Evolutionary conservation across 495 filamentous ascomycete genomes (phyloP).

Genomic region (Penicillium odoratum): DNA sequence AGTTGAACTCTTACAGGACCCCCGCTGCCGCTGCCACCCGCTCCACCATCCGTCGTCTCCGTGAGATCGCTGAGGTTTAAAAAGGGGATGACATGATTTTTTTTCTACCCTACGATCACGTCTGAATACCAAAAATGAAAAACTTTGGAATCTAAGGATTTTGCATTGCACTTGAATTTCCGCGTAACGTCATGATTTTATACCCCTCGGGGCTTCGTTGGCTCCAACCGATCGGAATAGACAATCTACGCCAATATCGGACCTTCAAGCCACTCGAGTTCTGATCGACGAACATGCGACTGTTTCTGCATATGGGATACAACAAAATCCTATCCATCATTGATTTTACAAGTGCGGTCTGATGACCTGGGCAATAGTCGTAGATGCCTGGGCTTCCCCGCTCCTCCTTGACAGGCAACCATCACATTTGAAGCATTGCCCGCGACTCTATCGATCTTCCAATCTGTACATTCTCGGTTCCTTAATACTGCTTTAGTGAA

Average conservation of each 20-base stretch:
- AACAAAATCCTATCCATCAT: neutral
- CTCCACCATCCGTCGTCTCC: conserved; percentile 95
- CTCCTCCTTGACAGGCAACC: neutral
- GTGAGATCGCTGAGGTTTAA: conserved; percentile 97
- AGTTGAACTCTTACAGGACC: conserved; percentile 58
- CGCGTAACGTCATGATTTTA: conserved; percentile 8
- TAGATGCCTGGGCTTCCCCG: conserved; percentile 3
- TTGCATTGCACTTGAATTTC: conserved; percentile 16
- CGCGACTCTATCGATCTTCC: neutral
- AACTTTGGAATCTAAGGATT: conserved; percentile 38
- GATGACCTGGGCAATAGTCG: conserved; percentile 6
- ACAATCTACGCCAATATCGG: neutral
- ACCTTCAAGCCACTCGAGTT: neutral
- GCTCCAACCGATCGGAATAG: neutral
- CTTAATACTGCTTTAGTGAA: neutral
- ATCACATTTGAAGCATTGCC: neutral
- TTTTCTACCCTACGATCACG: conserved; percentile 42
- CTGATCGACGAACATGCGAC: neutral
- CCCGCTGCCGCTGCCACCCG: conserved; percentile 94
- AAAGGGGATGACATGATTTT: conserved; percentile 42
- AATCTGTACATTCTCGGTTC: neutral
- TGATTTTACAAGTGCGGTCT: neutral
- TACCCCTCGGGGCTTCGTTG: neutral
- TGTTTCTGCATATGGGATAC: neutral
- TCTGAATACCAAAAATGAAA: conserved; percentile 48